Percentiles rank a stretch among this genome's conserved stretches.
Evolutionary conservation across 2,329 filamentous ascomycete species (phyloP).

Genomic region (Colletotrichum scovillei): DNA sequence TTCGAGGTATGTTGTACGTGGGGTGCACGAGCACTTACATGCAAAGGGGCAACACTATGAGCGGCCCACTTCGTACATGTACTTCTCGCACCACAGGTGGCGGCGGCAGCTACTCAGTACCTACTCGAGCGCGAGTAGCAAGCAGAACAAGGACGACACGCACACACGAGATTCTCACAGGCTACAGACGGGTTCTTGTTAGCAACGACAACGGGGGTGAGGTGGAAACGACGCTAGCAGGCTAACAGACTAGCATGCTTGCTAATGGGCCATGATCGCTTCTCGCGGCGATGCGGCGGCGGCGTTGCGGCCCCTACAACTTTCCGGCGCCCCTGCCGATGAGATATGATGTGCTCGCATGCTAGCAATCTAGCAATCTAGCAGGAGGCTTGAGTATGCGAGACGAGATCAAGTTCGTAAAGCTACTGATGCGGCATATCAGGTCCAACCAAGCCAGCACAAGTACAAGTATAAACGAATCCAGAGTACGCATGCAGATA

Average conservation of each 20-base stretch:
- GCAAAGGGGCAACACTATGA: constrained; percentile 10
- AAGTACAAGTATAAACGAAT: background rate
- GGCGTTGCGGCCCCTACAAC: constrained; percentile 30
- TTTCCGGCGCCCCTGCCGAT: constrained; percentile 33
- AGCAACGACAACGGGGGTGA: constrained; percentile 26
- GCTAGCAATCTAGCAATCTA: background rate
- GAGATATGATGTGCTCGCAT: constrained; percentile 19
- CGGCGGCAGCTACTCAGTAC: constrained; percentile 5
- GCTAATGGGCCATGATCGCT: constrained; percentile 28
- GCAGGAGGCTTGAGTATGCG: background rate
- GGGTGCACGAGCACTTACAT: constrained; percentile 24
- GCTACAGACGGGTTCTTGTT: constrained; percentile 7
- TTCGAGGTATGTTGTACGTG: constrained; percentile 27
- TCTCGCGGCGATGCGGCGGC: constrained; percentile 17
- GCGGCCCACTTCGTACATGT: constrained; percentile 10
- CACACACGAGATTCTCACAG: constrained; percentile 35
- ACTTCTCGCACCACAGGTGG: constrained; percentile 8
- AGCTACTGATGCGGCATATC: background rate
- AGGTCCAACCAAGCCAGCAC: background rate
- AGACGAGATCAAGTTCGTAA: constrained; percentile 1
- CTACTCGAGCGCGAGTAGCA: background rate
- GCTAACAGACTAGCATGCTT: constrained; percentile 15
- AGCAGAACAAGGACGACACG: background rate
- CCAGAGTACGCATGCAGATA: background rate
- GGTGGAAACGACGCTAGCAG: constrained; percentile 29